Percentiles rank a stretch among this genome's conserved stretches.
These are phyloP conservation scores for Tulasnella sp. DNA, from an alignment of 768 basidiomycete species.

Conservation along the genomic window DNA sequence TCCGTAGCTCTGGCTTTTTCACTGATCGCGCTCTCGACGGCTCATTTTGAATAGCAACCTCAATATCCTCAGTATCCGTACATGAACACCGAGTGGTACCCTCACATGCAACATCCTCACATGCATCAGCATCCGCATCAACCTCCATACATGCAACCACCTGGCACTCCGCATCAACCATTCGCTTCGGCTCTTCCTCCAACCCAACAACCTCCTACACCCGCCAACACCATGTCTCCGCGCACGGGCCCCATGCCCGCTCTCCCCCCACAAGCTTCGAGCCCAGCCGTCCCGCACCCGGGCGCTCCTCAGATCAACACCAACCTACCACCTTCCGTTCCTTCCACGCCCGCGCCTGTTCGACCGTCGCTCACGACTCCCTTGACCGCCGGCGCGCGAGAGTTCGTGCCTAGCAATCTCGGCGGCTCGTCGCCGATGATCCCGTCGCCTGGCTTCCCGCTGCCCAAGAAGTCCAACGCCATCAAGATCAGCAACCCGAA, in stretches of 20 bases:
- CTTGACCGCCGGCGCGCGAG: conserved; percentile 60
- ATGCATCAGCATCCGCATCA: conserved; percentile 49
- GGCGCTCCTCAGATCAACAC: background rate
- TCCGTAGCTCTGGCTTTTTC: background rate
- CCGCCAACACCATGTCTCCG: conserved; percentile 52
- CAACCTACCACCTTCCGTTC: background rate
- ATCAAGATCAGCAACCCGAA: conserved; percentile 54
- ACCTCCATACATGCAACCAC: conserved; percentile 49
- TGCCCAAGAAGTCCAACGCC: conserved; percentile 42
- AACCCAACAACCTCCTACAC: conserved; percentile 51
- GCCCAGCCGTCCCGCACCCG: conserved; percentile 30
- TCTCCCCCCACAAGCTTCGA: conserved; percentile 44
- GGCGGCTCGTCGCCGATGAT: background rate
- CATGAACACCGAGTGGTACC: conserved; percentile 52
- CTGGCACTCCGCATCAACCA: conserved; percentile 49
- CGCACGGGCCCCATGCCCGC: conserved; percentile 67
- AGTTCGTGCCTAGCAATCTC: conserved; percentile 58
- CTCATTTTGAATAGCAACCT: background rate
- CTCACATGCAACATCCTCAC: conserved; percentile 54
- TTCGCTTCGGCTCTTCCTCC: conserved; percentile 46
- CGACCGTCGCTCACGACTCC: background rate
- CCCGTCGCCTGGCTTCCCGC: conserved; percentile 11
- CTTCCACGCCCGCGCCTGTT: background rate
- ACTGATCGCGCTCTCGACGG: conserved; percentile 31
- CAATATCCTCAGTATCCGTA: conserved; percentile 30